A percentile compares a stretch with the other conserved stretches of the same genome.
These are phyloP conservation scores for Candida gigantensis DNA, from an alignment of 1,139 yeast species.

Conservation along the genomic window DNA sequence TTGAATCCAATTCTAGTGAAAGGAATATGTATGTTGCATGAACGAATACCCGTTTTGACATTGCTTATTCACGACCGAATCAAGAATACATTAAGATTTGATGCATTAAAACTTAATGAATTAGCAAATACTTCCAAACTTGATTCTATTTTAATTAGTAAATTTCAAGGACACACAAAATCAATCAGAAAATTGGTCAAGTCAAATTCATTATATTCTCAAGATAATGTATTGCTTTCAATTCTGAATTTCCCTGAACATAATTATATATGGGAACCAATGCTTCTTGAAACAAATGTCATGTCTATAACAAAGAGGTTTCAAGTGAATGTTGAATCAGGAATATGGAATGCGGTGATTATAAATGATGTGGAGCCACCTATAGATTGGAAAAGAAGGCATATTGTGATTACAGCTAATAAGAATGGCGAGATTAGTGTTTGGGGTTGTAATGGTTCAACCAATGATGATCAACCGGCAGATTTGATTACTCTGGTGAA, in stretches of 20 bases:
- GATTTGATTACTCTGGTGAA: conserved; percentile 23
- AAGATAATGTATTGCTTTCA: conserved; percentile 35
- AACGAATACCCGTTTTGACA: conserved; percentile 18
- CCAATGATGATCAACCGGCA: conserved; percentile 32
- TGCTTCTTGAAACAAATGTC: conserved; percentile 26
- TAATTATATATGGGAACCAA: conserved; percentile 66
- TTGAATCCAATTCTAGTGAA: conserved; percentile 29
- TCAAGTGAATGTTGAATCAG: conserved; percentile 26
- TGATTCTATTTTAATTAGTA: conserved; percentile 32
- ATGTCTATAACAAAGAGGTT: conserved; percentile 40
- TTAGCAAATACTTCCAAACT: conserved; percentile 13
- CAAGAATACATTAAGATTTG: conserved; percentile 37
- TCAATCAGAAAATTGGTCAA: conserved; percentile 68
- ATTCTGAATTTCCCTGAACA: conserved; percentile 49
- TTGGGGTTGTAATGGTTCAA: conserved; percentile 59
- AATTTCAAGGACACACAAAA: conserved; percentile 83
- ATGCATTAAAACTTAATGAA: conserved; percentile 21
- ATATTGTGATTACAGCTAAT: conserved; percentile 51
- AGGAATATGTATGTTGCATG: conserved; percentile 19
- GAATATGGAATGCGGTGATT: conserved; percentile 34
- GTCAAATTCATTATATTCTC: conserved; percentile 40
- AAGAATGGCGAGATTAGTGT: conserved; percentile 56
- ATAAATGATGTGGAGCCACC: conserved; percentile 32
- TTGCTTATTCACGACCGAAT: conserved; percentile 41
- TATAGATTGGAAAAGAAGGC: conserved; percentile 24